phyloP scores from a whole-genome alignment of 2,329 filamentous ascomycete species.

The Aaosphaeria pasadenensis region DNA sequence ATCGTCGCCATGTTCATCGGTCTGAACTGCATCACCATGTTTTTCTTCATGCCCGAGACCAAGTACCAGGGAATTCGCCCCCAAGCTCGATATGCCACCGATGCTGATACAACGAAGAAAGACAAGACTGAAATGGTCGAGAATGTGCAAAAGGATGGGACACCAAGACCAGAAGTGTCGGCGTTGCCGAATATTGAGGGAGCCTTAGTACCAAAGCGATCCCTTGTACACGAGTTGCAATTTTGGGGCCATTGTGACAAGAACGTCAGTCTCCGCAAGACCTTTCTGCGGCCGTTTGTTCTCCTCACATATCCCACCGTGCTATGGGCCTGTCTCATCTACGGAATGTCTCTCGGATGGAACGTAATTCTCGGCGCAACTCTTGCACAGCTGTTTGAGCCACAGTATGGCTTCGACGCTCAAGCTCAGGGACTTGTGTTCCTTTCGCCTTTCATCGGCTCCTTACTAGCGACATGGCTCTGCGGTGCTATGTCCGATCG shows the following conservation, averaged over 20 bases:
- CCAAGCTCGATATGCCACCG: slow-evolving; percentile 5
- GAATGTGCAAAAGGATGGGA: slow-evolving; percentile 1
- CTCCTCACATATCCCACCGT: slow-evolving; percentile 39
- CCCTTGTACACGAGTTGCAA: neutral
- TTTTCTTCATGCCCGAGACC: slow-evolving; percentile 31
- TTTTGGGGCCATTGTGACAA: slow-evolving; percentile 1
- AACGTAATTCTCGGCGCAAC: slow-evolving; percentile 1
- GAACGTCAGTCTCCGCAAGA: slow-evolving; percentile 31
- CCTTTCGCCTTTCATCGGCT: slow-evolving; percentile 50
- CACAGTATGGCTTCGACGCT: slow-evolving; percentile 47
- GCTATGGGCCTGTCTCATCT: slow-evolving; percentile 39
- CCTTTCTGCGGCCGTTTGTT: slow-evolving; percentile 32
- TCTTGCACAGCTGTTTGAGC: slow-evolving; percentile 32
- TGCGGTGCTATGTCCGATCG: slow-evolving; percentile 47
- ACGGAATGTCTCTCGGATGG: slow-evolving; percentile 38
- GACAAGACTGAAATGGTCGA: neutral
- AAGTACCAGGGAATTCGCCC: slow-evolving; percentile 12
- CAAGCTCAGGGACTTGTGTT: slow-evolving; percentile 51
- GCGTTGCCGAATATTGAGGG: too few species aligned
- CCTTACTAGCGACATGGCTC: slow-evolving; percentile 45
- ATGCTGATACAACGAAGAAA: slow-evolving; percentile 2
- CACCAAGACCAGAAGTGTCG: neutral
- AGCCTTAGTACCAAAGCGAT: too few species aligned
- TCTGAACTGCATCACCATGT: slow-evolving; percentile 21
- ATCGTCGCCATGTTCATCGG: slow-evolving; percentile 40